These are phyloP conservation scores for Arabidopsis suecica DNA, from an alignment of 345 rosid genomes.

Conservation along the genomic window DNA sequence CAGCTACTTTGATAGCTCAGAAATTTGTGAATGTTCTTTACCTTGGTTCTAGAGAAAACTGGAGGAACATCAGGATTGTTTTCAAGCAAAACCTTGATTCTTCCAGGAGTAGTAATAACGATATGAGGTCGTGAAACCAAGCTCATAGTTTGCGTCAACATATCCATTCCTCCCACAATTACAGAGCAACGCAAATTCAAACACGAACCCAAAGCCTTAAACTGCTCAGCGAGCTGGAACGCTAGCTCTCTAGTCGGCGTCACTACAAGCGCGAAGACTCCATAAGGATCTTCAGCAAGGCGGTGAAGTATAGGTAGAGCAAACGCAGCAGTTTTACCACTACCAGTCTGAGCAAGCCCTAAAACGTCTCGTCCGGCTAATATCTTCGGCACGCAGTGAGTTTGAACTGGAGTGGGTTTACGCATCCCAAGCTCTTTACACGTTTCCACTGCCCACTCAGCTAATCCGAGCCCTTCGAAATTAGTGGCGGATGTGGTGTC, in stretches of 20 bases:
- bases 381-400: conserved; percentile 83
- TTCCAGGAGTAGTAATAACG: conserved; percentile 88
- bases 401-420: conserved; percentile 80
- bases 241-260: conserved; percentile 99
- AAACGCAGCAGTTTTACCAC: conserved; percentile 95
- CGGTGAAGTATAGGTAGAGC: conserved; percentile 90
- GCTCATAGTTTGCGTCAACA: conserved; percentile 71
- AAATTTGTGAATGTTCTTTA: conserved; percentile 21
- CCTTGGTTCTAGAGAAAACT: conserved; percentile 84
- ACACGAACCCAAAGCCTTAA: conserved; percentile 85
- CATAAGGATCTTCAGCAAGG: conserved; percentile 81
- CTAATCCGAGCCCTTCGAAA: conserved; percentile 74
- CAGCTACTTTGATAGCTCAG: not conserved
- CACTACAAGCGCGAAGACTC: conserved; percentile 77
- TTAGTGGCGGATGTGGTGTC: conserved; percentile 31
- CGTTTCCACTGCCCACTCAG: conserved; percentile 81
- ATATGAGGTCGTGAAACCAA: conserved; percentile 80
- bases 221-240: conserved; percentile 93
- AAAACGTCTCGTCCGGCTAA: conserved; percentile 75
- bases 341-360: conserved; percentile 91
- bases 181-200: conserved; percentile 80
- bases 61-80: conserved; percentile 81
- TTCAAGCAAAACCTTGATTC: conserved; percentile 82
- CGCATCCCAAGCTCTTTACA: conserved; percentile 91
- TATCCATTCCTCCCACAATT: conserved; percentile 93